A percentile compares a stretch with the other conserved stretches of the same genome.
phyloP scores from a whole-genome alignment of 768 basidiomycete genomes.

The Mycena filopes region DNA sequence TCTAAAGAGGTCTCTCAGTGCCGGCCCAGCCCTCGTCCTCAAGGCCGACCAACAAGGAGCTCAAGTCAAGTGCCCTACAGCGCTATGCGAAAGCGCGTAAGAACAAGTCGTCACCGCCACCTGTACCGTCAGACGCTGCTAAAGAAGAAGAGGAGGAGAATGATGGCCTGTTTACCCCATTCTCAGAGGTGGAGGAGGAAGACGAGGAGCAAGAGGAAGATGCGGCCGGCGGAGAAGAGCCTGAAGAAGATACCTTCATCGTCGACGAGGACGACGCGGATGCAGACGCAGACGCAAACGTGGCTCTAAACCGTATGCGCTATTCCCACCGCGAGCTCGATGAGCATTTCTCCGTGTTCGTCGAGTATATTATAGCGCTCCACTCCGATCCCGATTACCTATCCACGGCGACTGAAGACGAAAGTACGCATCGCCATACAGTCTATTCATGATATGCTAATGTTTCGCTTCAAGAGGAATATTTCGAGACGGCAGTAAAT shows the following conservation, averaged over 20 bases:
- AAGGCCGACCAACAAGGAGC: constrained; percentile 21
- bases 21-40: constrained; percentile 16
- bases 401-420: constrained; percentile 24
- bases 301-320: constrained; percentile 29
- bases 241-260: constrained; percentile 25
- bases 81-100: constrained; percentile 30
- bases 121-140: constrained; percentile 17
- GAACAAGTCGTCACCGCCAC: constrained; percentile 30
- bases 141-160: constrained; percentile 10
- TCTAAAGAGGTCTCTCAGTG: neutral
- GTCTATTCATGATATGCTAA: neutral
- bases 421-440: constrained; percentile 16
- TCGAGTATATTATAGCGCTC: constrained; percentile 31
- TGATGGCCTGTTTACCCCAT: constrained; percentile 22
- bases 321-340: constrained; percentile 30
- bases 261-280: constrained; percentile 23
- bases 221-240: constrained; percentile 10
- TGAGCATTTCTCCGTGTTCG: constrained; percentile 30
- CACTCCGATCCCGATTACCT: constrained; percentile 25
- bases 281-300: constrained; percentile 27
- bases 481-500: constrained; percentile 27
- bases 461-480: constrained; percentile 10
- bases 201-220: constrained; percentile 18
- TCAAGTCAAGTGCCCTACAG: constrained; percentile 24
- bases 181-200: constrained; percentile 27